A percentile compares a stretch with the other conserved stretches of the same genome.
Evolutionary conservation across 305 asterid species (phyloP).

Genomic region (Fraxinus angustifolia): DNA sequence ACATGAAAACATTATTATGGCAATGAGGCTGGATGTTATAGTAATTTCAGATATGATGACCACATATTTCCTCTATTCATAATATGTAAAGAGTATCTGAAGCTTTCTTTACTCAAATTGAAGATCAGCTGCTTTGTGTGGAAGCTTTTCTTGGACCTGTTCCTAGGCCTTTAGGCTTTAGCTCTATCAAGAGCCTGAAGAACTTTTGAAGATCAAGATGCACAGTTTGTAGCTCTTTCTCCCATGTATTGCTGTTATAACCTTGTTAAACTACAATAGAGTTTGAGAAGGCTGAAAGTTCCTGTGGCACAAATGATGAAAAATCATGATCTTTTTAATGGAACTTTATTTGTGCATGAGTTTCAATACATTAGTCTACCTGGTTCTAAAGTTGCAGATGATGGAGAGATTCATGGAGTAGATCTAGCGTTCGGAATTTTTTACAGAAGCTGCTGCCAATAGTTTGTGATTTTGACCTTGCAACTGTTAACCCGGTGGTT

Average conservation of each 20-base stretch:
- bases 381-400: not conserved
- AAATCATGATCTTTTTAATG: not conserved
- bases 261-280: not conserved
- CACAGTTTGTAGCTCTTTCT: not conserved
- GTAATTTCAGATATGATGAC: conserved; percentile 4
- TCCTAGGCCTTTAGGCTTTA: not conserved
- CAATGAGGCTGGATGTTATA: not conserved
- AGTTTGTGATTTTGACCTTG: not conserved
- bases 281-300: not conserved
- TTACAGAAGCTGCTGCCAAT: not conserved
- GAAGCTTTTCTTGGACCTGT: not conserved
- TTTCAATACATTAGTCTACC: not conserved
- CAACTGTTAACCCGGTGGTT: not conserved
- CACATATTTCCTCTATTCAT: conserved; percentile 11
- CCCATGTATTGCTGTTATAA: not conserved
- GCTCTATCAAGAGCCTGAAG: conserved; percentile 1
- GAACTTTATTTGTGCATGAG: not conserved
- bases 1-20: conserved; percentile 12
- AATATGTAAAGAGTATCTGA: not conserved
- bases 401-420: not conserved
- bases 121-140: not conserved
- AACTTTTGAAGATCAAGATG: not conserved
- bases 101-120: not conserved
- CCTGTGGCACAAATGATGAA: not conserved
- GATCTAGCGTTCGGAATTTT: not conserved